Percentiles rank a stretch among this genome's conserved stretches.
Evolutionary conservation across 192 early-diverging fungal species (phyloP).

Genomic region (Linnemannia zychae): DNA sequence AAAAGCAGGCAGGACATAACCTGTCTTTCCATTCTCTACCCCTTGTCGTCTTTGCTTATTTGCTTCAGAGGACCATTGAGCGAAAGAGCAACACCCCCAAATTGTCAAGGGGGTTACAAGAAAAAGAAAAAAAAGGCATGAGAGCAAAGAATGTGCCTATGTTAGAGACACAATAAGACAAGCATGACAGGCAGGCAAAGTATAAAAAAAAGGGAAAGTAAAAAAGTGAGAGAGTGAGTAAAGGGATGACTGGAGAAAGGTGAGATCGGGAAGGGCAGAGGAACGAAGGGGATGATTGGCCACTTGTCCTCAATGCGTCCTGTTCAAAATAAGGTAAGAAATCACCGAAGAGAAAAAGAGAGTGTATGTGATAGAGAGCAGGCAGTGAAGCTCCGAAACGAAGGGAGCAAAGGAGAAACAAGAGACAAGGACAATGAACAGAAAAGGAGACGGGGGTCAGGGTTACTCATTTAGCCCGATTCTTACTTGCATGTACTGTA

Average conservation of each 20-base stretch:
- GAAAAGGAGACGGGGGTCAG: too few species aligned
- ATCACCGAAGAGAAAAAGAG: not conserved
- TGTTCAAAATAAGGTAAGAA: not conserved
- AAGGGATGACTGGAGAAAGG: not conserved
- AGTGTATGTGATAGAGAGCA: not conserved
- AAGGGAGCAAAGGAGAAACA: not conserved
- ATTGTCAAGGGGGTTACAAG: not conserved
- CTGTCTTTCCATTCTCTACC: not conserved
- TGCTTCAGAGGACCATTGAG: not conserved
- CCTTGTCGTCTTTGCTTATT: not conserved
- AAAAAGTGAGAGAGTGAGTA: too few species aligned
- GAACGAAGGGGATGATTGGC: not conserved
- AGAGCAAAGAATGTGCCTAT: constrained; percentile 2
- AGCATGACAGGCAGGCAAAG: not conserved
- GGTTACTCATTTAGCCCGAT: too few species aligned
- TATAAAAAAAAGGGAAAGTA: not conserved
- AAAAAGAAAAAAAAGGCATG: not conserved
- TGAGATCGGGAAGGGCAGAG: not conserved
- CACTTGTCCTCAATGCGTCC: not conserved
- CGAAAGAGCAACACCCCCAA: not conserved
- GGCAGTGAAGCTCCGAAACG: not conserved
- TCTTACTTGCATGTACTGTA: too few species aligned
- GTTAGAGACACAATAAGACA: not conserved
- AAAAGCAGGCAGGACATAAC: not conserved
- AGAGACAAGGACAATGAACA: too few species aligned